phyloP scores from a whole-genome alignment of 2,329 filamentous ascomycete species.

The Huntiella bhutanensis region DNA sequence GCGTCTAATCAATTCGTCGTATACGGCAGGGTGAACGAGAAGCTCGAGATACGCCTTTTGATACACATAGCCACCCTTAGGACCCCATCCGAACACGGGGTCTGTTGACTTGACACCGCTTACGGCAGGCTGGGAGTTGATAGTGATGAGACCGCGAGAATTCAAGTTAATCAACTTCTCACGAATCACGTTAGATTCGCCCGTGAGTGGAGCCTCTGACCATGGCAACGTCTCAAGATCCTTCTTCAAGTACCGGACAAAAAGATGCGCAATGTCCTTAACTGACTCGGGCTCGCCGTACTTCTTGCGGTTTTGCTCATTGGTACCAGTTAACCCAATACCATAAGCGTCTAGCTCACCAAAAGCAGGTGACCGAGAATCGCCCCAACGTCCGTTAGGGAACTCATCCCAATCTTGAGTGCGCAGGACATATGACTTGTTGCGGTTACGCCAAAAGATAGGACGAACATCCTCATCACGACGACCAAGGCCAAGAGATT shows the following conservation, averaged over 20 bases:
- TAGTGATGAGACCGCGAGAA: slow-evolving; percentile 69
- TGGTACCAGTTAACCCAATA: slow-evolving; percentile 81
- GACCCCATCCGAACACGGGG: slow-evolving; percentile 82
- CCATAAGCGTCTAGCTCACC: slow-evolving; percentile 90
- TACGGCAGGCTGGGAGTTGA: slow-evolving; percentile 94
- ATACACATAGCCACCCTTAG: slow-evolving; percentile 87
- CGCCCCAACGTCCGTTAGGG: slow-evolving; percentile 95
- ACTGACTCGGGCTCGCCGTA: slow-evolving; percentile 76
- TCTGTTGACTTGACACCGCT: slow-evolving; percentile 79
- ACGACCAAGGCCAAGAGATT: slow-evolving; percentile 74
- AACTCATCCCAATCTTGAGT: slow-evolving; percentile 99
- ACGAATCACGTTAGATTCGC: slow-evolving; percentile 63
- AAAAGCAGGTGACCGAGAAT: slow-evolving; percentile 87
- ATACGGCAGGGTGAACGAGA: slow-evolving; percentile 62
- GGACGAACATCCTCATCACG: slow-evolving; percentile 89
- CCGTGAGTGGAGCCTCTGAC: slow-evolving; percentile 77
- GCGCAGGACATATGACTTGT: slow-evolving; percentile 84
- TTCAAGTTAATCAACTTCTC: slow-evolving; percentile 66
- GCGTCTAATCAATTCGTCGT: slow-evolving; percentile 56
- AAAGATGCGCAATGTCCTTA: slow-evolving; percentile 63
- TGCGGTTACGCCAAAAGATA: slow-evolving; percentile 96
- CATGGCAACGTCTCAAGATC: slow-evolving; percentile 72
- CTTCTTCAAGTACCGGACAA: slow-evolving; percentile 68
- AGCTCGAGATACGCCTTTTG: slow-evolving; percentile 96
- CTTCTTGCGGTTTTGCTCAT: slow-evolving; percentile 85